phyloP scores from a whole-genome alignment of 306 rosid species.

The Citrullus mucosospermus region DNA sequence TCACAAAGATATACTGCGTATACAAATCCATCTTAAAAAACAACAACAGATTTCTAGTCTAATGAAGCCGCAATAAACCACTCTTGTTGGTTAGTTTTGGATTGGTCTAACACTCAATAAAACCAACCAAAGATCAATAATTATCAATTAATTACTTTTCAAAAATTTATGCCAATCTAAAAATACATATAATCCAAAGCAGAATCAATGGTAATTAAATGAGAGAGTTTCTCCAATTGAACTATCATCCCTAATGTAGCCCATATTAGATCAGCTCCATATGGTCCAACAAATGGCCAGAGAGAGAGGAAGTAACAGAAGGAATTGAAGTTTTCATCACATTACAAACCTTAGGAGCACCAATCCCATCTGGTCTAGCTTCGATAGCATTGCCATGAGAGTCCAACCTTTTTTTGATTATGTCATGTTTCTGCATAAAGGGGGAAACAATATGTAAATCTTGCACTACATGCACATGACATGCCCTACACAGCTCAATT shows the following conservation, averaged over 20 bases:
- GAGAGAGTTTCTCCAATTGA: background rate
- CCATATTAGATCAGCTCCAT: background rate
- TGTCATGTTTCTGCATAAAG: constrained; percentile 65
- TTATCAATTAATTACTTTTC: background rate
- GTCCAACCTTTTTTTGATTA: constrained; percentile 84
- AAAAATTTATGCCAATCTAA: background rate
- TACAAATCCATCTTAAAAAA: background rate
- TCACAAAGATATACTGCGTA: background rate
- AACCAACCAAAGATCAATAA: background rate
- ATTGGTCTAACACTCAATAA: background rate
- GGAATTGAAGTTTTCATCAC: background rate
- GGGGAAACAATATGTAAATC: background rate
- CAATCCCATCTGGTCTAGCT: constrained; percentile 80
- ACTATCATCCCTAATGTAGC: background rate
- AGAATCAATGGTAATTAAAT: background rate
- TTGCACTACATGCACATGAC: background rate
- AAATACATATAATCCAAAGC: background rate
- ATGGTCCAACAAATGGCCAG: background rate
- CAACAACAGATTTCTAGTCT: background rate
- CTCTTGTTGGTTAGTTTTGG: background rate
- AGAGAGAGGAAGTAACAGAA: background rate
- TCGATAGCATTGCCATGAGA: constrained; percentile 83
- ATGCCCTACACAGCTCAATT: background rate
- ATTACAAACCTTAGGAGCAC: constrained; percentile 67
- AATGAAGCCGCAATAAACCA: background rate